Evolutionary conservation across 306 rosid species (phyloP).

Genomic region (Crataegus laevigata): DNA sequence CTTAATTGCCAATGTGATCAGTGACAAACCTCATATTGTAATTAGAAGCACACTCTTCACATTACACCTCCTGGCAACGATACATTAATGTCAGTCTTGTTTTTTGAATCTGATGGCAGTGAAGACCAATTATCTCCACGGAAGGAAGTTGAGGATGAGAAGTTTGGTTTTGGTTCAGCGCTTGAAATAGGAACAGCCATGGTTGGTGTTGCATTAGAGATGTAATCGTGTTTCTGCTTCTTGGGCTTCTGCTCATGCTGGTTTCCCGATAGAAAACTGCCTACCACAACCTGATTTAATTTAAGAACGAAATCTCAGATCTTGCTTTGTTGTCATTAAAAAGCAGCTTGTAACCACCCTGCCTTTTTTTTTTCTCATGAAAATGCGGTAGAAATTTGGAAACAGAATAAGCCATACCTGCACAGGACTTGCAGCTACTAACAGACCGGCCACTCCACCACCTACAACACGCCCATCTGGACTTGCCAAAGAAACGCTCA

Average conservation of each 20-base stretch:
- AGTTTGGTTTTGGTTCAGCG: slow-evolving; percentile 51
- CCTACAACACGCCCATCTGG: slow-evolving; percentile 97
- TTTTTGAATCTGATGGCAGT: slow-evolving; percentile 44
- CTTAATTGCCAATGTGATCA: slow-evolving; percentile 29
- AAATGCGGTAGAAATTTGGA: background rate
- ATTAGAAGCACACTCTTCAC: background rate
- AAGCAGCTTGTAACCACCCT: background rate
- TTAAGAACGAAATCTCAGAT: slow-evolving; percentile 17
- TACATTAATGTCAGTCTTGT: slow-evolving; percentile 62
- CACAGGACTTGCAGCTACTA: slow-evolving; percentile 92
- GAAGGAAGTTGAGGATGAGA: slow-evolving; percentile 44
- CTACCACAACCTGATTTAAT: slow-evolving; percentile 67
- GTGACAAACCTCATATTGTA: slow-evolving; percentile 23
- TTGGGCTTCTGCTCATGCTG: slow-evolving; percentile 80
- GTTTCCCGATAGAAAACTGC: slow-evolving; percentile 91
- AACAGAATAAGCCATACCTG: slow-evolving; percentile 39
- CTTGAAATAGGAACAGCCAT: slow-evolving; percentile 52
- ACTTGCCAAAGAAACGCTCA: slow-evolving; percentile 89
- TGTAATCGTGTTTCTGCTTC: slow-evolving; percentile 61
- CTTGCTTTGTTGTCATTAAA: background rate
- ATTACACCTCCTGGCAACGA: slow-evolving; percentile 54
- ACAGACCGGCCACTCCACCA: slow-evolving; percentile 88
- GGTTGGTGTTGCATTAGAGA: slow-evolving; percentile 36
- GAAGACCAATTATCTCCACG: slow-evolving; percentile 74
- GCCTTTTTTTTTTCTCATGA: too few relatives aligned